Conservation (phyloP, 2,329 filamentous ascomycete genomes). For the Falciphora oryzae region DNA sequence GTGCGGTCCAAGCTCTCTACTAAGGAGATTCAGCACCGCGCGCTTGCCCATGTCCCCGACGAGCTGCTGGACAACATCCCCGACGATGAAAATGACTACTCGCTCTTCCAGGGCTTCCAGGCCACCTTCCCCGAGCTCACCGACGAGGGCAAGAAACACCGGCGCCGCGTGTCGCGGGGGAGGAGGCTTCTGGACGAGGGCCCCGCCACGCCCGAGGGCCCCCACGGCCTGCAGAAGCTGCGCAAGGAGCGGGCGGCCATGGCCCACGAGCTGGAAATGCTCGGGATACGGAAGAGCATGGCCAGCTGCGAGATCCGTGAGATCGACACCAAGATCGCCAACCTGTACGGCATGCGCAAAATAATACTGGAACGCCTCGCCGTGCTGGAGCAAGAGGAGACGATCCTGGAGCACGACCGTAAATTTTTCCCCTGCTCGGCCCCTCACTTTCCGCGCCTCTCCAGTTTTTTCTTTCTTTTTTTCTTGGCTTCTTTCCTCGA, state of each 20-base stretch:
- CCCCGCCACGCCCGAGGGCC: constrained; percentile 43
- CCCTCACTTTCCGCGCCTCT: background rate
- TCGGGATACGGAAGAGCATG: constrained; percentile 94
- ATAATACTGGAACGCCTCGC: constrained; percentile 87
- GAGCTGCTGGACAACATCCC: constrained; percentile 87
- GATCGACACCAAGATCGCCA: constrained; percentile 94
- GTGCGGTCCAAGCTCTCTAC: constrained; percentile 88
- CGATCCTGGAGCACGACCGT: constrained; percentile 84
- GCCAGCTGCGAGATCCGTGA: constrained; percentile 92
- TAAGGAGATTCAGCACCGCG: constrained; percentile 88
- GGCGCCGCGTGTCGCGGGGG: constrained; percentile 65
- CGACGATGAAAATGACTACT: constrained; percentile 79
- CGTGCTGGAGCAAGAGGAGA: constrained; percentile 82
- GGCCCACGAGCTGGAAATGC: constrained; percentile 83
- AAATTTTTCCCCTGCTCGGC: constrained; percentile 28
- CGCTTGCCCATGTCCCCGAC: constrained; percentile 81
- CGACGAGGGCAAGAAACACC: constrained; percentile 65
- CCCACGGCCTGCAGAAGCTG: constrained; percentile 64
- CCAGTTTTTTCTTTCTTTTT: background rate
- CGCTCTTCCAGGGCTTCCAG: constrained; percentile 93
- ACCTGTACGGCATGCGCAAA: constrained; percentile 85
- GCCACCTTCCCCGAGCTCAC: constrained; percentile 70
- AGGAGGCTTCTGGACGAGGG: constrained; percentile 69
- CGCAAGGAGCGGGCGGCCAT: constrained; percentile 75
- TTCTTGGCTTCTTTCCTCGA: background rate